These are phyloP conservation scores for Trichophyton verrucosum DNA, from an alignment of 2,329 filamentous ascomycete genomes.

Conservation along the genomic window DNA sequence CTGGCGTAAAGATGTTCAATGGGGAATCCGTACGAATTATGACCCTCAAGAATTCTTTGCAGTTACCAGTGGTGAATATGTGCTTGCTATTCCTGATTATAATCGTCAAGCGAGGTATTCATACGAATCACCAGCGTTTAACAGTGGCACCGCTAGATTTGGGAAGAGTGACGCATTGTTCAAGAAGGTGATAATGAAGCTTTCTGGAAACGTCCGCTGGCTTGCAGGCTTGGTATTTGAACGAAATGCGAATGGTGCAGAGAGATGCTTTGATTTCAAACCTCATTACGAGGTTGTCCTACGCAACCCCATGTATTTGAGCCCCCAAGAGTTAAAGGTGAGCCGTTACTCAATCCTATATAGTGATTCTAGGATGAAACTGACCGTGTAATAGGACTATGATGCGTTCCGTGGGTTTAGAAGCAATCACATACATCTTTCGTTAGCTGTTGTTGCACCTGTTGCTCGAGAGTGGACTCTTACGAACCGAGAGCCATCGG, in stretches of 20 bases:
- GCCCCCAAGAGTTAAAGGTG: constrained; percentile 40
- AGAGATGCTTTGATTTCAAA: constrained; percentile 73
- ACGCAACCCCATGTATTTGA: constrained; percentile 64
- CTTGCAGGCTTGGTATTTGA: constrained; percentile 86
- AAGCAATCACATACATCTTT: constrained; percentile 92
- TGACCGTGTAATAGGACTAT: constrained; percentile 40
- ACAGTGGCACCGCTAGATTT: constrained; percentile 46
- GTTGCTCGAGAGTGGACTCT: constrained; percentile 76
- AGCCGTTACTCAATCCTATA: constrained; percentile 13
- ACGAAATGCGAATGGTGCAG: constrained; percentile 58
- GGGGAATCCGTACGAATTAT: constrained; percentile 70
- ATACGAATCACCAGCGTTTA: constrained; percentile 31
- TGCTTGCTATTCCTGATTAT: constrained; percentile 88
- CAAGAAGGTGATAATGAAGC: constrained; percentile 97
- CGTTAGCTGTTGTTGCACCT: constrained; percentile 78
- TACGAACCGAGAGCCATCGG: constrained; percentile 59
- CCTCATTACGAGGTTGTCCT: constrained; percentile 87
- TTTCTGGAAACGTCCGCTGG: constrained; percentile 93
- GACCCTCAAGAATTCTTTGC: constrained; percentile 91
- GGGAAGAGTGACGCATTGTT: constrained; percentile 54
- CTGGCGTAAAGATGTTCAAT: constrained; percentile 87
- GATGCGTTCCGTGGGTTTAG: constrained; percentile 96
- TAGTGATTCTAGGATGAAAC: background rate
- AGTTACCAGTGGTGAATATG: constrained; percentile 88
- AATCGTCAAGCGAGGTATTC: constrained; percentile 70